phyloP scores from a whole-genome alignment of 306 rosid genomes.

The Neltuma alba region DNA sequence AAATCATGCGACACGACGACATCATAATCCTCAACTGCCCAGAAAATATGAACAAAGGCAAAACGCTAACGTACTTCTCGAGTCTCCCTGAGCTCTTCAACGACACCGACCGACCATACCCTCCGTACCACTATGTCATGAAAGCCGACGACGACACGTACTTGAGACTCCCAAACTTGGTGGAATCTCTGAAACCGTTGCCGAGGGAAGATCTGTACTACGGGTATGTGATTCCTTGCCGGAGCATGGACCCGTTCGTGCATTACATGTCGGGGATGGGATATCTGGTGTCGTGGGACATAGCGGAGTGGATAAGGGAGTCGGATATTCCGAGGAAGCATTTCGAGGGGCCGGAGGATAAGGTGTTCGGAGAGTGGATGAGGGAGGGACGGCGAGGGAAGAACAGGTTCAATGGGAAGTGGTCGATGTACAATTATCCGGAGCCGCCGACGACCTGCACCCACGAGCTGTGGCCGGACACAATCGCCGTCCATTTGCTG shows the following conservation, averaged over 20 bases:
- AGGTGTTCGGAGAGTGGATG: constrained; percentile 83
- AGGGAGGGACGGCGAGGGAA: constrained; percentile 56
- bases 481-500: constrained; percentile 91
- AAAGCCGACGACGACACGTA: constrained; percentile 85
- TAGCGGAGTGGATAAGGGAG: constrained; percentile 78
- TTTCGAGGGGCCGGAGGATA: constrained; percentile 86
- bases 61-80: constrained; percentile 79
- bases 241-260: constrained; percentile 88
- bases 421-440: constrained; percentile 93
- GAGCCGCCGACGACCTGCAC: constrained; percentile 78
- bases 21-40: constrained; percentile 85
- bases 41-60: constrained; percentile 95
- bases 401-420: constrained; percentile 85
- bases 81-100: constrained; percentile 70
- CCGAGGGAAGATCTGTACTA: constrained; percentile 84
- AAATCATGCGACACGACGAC: constrained; percentile 83
- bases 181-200: constrained; percentile 61
- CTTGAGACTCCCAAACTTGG: constrained; percentile 65
- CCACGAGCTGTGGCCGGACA: constrained; percentile 81
- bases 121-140: constrained; percentile 91
- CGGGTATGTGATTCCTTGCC: constrained; percentile 91
- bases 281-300: constrained; percentile 85
- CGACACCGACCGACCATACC: constrained; percentile 44
- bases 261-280: constrained; percentile 99
- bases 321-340: constrained; percentile 80